Conservation (phyloP, 306 rosid genomes). For the Sophora flavescens region DNA sequence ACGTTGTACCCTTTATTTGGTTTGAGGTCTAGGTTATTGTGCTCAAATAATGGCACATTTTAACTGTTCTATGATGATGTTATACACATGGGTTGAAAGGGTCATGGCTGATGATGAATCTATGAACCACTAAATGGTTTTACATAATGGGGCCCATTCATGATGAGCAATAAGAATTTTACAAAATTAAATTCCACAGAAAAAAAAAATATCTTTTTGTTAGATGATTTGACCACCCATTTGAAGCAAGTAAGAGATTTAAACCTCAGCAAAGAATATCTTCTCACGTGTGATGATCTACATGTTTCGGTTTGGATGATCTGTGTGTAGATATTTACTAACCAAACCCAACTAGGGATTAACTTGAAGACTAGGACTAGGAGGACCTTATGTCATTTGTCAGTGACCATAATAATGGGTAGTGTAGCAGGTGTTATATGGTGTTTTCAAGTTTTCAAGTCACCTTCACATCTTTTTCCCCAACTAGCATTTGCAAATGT, state of each 20-base stretch:
- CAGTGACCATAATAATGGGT: slow-evolving; percentile 48
- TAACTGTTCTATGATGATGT: slow-evolving; percentile 48
- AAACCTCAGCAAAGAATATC: slow-evolving; percentile 44
- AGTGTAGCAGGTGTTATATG: slow-evolving; percentile 55
- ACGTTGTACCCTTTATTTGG: slow-evolving; percentile 33
- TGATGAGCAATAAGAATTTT: slow-evolving; percentile 43
- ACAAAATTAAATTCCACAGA: slow-evolving; percentile 43
- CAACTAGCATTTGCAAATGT: slow-evolving; percentile 38
- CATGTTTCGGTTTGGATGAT: slow-evolving; percentile 41
- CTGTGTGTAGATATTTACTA: slow-evolving; percentile 30
- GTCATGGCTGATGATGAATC: slow-evolving; percentile 55
- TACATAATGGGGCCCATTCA: slow-evolving; percentile 47
- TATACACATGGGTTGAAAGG: slow-evolving; percentile 53
- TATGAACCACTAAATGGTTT: slow-evolving; percentile 47
- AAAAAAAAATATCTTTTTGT: slow-evolving; percentile 12
- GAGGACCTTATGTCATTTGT: slow-evolving; percentile 43
- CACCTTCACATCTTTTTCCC: slow-evolving; percentile 46
- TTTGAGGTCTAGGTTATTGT: slow-evolving; percentile 48
- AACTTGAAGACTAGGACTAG: slow-evolving; percentile 40
- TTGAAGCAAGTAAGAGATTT: slow-evolving; percentile 45
- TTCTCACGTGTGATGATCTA: slow-evolving; percentile 48
- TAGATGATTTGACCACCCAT: slow-evolving; percentile 33
- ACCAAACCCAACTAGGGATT: slow-evolving; percentile 37
- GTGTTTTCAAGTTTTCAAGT: slow-evolving; percentile 54
- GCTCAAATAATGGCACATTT: slow-evolving; percentile 52